A percentile compares a stretch with the other conserved stretches of the same genome.
phyloP scores from a whole-genome alignment of 169 alveolate genomes.

The Cryptosporidium muris region DNA sequence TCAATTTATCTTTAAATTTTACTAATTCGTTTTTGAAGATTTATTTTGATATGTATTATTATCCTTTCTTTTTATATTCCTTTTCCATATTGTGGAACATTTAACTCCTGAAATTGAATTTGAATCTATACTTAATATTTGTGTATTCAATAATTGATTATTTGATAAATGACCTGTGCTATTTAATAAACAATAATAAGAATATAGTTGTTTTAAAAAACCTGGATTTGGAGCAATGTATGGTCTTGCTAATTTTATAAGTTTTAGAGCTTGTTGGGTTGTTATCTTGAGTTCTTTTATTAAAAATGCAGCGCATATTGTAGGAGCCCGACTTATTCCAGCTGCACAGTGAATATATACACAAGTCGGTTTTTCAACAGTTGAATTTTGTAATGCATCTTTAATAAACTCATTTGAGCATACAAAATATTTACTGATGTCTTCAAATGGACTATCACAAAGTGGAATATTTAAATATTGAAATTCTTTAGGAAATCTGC shows the following conservation, averaged over 20 bases:
- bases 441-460: slow-evolving; percentile 60
- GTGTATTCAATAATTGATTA: not conserved
- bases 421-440: slow-evolving; percentile 23
- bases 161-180: not conserved
- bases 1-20: too few species aligned
- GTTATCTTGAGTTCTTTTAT: slow-evolving; percentile 52
- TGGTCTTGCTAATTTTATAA: slow-evolving; percentile 48
- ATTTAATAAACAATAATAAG: slow-evolving; percentile 8
- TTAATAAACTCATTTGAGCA: slow-evolving; percentile 49
- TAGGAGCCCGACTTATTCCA: slow-evolving; percentile 71
- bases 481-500: slow-evolving; percentile 45
- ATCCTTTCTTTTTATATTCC: slow-evolving; percentile 22
- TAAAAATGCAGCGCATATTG: slow-evolving; percentile 64
- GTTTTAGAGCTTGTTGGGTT: slow-evolving; percentile 28
- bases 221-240: slow-evolving; percentile 65
- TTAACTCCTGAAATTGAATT: slow-evolving; percentile 22
- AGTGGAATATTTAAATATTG: slow-evolving; percentile 37
- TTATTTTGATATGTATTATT: not conserved
- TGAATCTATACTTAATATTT: not conserved
- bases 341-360: slow-evolving; percentile 70
- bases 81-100: slow-evolving; percentile 3
- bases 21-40: not conserved
- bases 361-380: slow-evolving; percentile 19
- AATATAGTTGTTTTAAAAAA: slow-evolving; percentile 21
- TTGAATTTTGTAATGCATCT: slow-evolving; percentile 27